Percentiles rank a stretch among this genome's conserved stretches.
Conservation (phyloP, 1,139 yeast genomes). For the Suhomyces kunorum region DNA sequence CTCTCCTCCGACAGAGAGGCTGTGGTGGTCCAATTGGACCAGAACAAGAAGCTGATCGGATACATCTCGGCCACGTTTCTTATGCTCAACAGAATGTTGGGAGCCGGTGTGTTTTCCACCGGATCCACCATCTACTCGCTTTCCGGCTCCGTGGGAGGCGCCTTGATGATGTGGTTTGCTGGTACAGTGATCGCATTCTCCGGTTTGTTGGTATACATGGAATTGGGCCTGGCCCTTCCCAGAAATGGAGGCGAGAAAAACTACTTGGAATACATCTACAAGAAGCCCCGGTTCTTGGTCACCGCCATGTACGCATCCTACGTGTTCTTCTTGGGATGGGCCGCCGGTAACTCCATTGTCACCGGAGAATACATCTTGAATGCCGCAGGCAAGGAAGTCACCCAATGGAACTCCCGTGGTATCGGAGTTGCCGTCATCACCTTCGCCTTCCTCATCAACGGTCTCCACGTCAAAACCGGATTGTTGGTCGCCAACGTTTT, state of each 20-base stretch:
- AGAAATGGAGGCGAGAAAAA: slow-evolving; percentile 89
- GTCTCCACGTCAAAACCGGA: slow-evolving; percentile 63
- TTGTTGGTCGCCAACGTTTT: slow-evolving; percentile 65
- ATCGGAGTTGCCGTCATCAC: slow-evolving; percentile 74
- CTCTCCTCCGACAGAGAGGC: slow-evolving; percentile 27
- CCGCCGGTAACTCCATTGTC: slow-evolving; percentile 68
- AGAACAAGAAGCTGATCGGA: slow-evolving; percentile 62
- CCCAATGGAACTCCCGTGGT: slow-evolving; percentile 76
- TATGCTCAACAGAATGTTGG: slow-evolving; percentile 78
- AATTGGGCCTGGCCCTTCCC: slow-evolving; percentile 81
- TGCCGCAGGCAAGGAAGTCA: slow-evolving; percentile 69
- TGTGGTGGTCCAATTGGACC: slow-evolving; percentile 48
- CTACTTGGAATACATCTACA: slow-evolving; percentile 72
- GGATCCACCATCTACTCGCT: slow-evolving; percentile 73
- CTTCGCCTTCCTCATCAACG: slow-evolving; percentile 68
- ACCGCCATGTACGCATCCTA: slow-evolving; percentile 78
- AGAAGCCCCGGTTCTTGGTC: slow-evolving; percentile 66
- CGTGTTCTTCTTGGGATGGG: slow-evolving; percentile 80
- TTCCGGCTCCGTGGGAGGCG: slow-evolving; percentile 74
- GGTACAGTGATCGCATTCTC: slow-evolving; percentile 74
- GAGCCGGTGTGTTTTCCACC: slow-evolving; percentile 86
- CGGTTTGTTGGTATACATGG: slow-evolving; percentile 78
- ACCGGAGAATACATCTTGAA: slow-evolving; percentile 55
- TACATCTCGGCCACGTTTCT: slow-evolving; percentile 66
- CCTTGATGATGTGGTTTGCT: slow-evolving; percentile 73